Conservation (phyloP, 1,284 basidiomycete genomes). For the Sporisorium scitamineum region DNA sequence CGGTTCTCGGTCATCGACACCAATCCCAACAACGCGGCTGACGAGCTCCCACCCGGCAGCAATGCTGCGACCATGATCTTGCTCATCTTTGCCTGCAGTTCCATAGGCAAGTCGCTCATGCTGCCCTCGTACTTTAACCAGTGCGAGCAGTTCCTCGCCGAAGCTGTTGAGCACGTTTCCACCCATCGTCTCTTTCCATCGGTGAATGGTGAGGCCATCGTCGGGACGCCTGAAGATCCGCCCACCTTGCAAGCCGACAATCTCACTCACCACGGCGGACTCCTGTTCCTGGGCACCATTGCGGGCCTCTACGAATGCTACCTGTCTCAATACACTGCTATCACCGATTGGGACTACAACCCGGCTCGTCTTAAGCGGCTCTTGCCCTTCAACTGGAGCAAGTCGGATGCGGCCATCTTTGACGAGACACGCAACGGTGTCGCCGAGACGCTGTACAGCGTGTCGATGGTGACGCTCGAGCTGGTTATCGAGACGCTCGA, state of each 20-base stretch:
- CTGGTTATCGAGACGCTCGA: constrained; percentile 46
- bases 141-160: constrained; percentile 47
- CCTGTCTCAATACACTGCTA: constrained; percentile 37
- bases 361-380: constrained; percentile 35
- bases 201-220: constrained; percentile 24
- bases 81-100: constrained; percentile 42
- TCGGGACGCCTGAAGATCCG: constrained; percentile 24
- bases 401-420: constrained; percentile 33
- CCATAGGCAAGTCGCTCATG: constrained; percentile 46
- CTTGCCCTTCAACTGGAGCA: constrained; percentile 36
- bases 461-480: constrained; percentile 45
- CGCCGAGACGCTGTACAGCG: constrained; percentile 36
- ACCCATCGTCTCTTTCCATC: constrained; percentile 42
- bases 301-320: constrained; percentile 44
- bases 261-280: constrained; percentile 14
- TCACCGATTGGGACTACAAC: constrained; percentile 53
- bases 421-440: constrained; percentile 20
- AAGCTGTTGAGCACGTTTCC: constrained; percentile 43
- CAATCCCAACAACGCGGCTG: constrained; percentile 11
- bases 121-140: constrained; percentile 50
- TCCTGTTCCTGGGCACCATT: constrained; percentile 26
- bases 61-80: constrained; percentile 45
- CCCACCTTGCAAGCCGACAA: constrained; percentile 16
- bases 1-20: constrained; percentile 48
- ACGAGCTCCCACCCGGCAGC: constrained; percentile 37